Conservation (phyloP, 257 asterid genomes). For the Scutellaria baicalensis region DNA sequence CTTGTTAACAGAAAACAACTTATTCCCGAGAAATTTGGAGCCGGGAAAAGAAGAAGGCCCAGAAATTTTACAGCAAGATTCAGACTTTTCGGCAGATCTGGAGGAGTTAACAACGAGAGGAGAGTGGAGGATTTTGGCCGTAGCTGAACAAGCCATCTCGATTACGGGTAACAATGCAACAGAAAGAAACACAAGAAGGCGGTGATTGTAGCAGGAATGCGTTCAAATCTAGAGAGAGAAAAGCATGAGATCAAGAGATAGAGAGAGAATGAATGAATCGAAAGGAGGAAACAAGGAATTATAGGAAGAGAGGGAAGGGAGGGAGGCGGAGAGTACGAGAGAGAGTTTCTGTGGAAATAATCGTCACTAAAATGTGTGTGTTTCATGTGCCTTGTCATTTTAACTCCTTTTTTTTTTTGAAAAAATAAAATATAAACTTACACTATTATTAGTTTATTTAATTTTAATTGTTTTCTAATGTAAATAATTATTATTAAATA, state of each 20-base stretch:
- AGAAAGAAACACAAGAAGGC: neutral
- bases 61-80: slow-evolving; percentile 24
- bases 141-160: slow-evolving; percentile 60
- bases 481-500: neutral
- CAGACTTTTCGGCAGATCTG: slow-evolving; percentile 60
- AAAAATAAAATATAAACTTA: too few species aligned
- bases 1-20: slow-evolving; percentile 22
- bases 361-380: slow-evolving; percentile 35
- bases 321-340: slow-evolving; percentile 52
- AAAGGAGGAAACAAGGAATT: slow-evolving; percentile 1
- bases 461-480: neutral
- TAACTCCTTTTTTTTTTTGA: neutral
- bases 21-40: slow-evolving; percentile 25
- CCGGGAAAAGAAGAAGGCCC: slow-evolving; percentile 39
- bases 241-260: neutral
- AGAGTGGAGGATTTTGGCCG: slow-evolving; percentile 49
- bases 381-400: slow-evolving; percentile 11
- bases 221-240: neutral
- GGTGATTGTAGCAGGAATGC: neutral
- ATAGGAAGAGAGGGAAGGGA: slow-evolving; percentile 1
- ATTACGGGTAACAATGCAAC: neutral
- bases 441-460: neutral
- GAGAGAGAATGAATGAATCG: neutral
- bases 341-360: slow-evolving; percentile 31
- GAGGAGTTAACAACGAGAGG: slow-evolving; percentile 39